Percentiles rank a stretch among this genome's conserved stretches.
These are phyloP conservation scores for Telfairia occidentalis DNA, from an alignment of 331 rosid species.

Conservation along the genomic window DNA sequence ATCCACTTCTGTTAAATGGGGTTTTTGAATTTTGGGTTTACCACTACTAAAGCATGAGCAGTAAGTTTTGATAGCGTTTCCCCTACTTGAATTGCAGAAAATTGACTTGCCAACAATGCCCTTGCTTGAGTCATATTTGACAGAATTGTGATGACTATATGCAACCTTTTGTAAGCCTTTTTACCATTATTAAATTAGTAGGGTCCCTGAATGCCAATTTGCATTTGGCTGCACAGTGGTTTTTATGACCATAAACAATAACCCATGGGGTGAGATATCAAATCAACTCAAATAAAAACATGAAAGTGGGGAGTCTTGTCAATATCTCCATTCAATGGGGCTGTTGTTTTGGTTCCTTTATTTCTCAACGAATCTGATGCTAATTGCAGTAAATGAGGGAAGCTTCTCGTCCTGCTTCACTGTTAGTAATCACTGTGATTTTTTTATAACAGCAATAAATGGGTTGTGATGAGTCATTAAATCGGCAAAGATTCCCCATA, in stretches of 20 bases:
- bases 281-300: conserved; percentile 37
- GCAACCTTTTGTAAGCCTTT: conserved; percentile 19
- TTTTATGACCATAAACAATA: conserved; percentile 30
- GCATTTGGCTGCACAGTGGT: conserved; percentile 26
- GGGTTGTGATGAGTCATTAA: conserved; percentile 3
- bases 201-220: conserved; percentile 42
- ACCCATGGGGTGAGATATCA: conserved; percentile 43
- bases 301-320: conserved; percentile 41
- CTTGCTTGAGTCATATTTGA: conserved; percentile 25
- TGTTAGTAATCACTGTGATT: conserved; percentile 2
- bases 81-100: conserved; percentile 23
- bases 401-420: conserved; percentile 12
- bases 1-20: background rate
- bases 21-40: background rate
- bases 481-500: conserved; percentile 18
- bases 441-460: conserved; percentile 13
- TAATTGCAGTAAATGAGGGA: conserved; percentile 11
- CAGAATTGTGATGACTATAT: conserved; percentile 14
- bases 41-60: background rate
- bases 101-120: conserved; percentile 35
- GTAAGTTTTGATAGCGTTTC: conserved; percentile 9
- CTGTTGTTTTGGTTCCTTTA: conserved; percentile 11
- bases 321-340: conserved; percentile 35
- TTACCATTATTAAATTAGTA: conserved; percentile 39
- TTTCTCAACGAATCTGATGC: conserved; percentile 27